Conservation (phyloP, 352 stramenopile genomes). For the Pythium sp. region DNA sequence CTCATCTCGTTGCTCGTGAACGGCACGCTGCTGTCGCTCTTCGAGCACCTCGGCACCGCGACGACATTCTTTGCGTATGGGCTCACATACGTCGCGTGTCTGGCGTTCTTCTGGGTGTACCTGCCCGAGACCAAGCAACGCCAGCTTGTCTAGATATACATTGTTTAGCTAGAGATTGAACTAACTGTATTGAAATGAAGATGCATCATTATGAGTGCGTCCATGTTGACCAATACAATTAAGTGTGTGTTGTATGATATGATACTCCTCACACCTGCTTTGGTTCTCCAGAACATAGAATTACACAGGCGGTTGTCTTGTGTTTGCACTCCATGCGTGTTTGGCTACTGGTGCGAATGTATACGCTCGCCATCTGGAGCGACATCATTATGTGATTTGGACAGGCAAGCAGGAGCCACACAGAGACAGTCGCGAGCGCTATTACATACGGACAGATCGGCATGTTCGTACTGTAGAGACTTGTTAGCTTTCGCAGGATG, state of each 20-base stretch:
- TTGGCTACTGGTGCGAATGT: conserved; percentile 1
- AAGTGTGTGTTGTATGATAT: background rate
- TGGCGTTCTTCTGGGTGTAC: conserved; percentile 65
- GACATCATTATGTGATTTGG: background rate
- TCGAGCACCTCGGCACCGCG: conserved; percentile 60
- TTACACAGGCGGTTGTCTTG: background rate
- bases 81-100: conserved; percentile 60
- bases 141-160: conserved; percentile 42
- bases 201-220: background rate
- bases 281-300: background rate
- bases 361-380: background rate
- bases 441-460: background rate
- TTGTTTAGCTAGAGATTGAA: background rate
- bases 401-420: background rate
- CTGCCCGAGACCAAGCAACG: conserved; percentile 80
- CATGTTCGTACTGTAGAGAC: background rate
- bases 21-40: conserved; percentile 74
- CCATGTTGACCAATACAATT: background rate
- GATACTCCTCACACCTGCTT: background rate
- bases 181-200: background rate
- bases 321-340: background rate
- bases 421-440: conserved; percentile 1
- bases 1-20: conserved; percentile 83
- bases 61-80: conserved; percentile 71
- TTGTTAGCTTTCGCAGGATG: background rate